Evolutionary conservation across 1,139 yeast species (phyloP).

Genomic region (Wickerhamomyces sp.): DNA sequence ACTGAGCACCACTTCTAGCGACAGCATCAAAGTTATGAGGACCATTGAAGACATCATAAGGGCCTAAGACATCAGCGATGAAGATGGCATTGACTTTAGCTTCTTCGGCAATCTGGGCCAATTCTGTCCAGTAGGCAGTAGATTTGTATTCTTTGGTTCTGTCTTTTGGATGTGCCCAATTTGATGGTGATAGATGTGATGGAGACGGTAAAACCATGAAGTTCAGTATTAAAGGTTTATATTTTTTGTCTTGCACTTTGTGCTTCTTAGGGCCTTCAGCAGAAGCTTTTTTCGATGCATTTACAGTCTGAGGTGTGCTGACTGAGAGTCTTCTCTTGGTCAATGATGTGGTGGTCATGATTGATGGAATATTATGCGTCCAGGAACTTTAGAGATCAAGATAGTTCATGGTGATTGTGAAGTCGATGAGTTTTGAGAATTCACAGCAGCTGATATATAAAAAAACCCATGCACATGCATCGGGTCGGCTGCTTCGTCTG

Average conservation of each 20-base stretch:
- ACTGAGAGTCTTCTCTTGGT: no score
- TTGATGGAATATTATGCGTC: no score
- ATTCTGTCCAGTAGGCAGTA: slow-evolving; percentile 38
- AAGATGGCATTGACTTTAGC: slow-evolving; percentile 41
- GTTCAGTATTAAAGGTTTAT: slow-evolving; percentile 29
- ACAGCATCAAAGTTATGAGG: slow-evolving; percentile 34
- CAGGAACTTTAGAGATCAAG: no score
- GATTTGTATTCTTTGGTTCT: slow-evolving; percentile 26
- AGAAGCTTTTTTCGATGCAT: no score
- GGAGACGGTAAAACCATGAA: slow-evolving; percentile 38
- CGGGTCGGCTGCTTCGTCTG: no score
- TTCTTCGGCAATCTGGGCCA: slow-evolving; percentile 37
- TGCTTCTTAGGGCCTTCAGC: not conserved
- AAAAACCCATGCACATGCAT: no score
- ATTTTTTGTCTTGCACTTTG: not conserved
- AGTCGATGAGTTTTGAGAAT: no score
- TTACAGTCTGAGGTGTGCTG: no score
- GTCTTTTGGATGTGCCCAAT: slow-evolving; percentile 39
- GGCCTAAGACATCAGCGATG: slow-evolving; percentile 43
- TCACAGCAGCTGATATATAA: no score
- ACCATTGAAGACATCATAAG: slow-evolving; percentile 36
- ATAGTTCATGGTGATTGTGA: no score
- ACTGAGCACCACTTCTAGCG: slow-evolving; percentile 35
- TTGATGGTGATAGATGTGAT: slow-evolving; percentile 33
- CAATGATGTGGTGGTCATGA: no score